Percentiles rank a stretch among this genome's conserved stretches.
Conservation (phyloP, 192 early-diverging fungal genomes). For the Coemansia sp. region DNA sequence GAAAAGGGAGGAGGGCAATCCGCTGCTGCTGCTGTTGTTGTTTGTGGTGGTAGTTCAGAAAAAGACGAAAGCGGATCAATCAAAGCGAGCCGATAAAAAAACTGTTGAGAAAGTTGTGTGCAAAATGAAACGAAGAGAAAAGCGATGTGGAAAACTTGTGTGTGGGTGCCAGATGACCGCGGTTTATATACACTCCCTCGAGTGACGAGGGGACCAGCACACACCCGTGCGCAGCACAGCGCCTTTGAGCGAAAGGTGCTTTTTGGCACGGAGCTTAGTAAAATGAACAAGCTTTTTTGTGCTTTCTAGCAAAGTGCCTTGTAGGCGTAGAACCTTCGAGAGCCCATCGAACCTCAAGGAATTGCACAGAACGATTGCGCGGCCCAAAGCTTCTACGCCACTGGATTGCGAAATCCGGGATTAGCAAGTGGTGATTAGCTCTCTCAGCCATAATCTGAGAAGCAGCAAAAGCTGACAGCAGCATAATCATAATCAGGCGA, state of each 20-base stretch:
- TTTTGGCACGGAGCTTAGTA: not conserved
- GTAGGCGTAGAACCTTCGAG: not conserved
- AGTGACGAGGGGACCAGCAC: not conserved
- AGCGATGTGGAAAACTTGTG: not conserved
- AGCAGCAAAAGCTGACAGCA: not conserved
- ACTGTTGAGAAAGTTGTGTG: not conserved
- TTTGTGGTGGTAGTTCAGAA: not conserved
- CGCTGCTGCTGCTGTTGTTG: not conserved
- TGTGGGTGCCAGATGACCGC: not conserved
- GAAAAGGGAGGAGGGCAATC: not conserved
- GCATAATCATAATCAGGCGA: not conserved
- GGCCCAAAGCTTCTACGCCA: not conserved
- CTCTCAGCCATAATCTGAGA: not conserved
- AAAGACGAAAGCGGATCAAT: not conserved
- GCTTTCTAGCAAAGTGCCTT: slow-evolving; percentile 1
- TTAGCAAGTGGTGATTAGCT: not conserved
- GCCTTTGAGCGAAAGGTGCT: slow-evolving; percentile 3
- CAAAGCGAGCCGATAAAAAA: slow-evolving; percentile 4
- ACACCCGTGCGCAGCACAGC: not conserved
- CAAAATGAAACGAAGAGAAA: not conserved
- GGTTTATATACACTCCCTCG: not conserved
- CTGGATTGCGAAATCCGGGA: not conserved
- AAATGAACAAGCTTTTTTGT: not conserved
- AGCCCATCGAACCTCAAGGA: no score
- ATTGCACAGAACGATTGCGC: no score